Conservation (phyloP, 2,329 filamentous ascomycete genomes). For the Talaromyces sp. region DNA sequence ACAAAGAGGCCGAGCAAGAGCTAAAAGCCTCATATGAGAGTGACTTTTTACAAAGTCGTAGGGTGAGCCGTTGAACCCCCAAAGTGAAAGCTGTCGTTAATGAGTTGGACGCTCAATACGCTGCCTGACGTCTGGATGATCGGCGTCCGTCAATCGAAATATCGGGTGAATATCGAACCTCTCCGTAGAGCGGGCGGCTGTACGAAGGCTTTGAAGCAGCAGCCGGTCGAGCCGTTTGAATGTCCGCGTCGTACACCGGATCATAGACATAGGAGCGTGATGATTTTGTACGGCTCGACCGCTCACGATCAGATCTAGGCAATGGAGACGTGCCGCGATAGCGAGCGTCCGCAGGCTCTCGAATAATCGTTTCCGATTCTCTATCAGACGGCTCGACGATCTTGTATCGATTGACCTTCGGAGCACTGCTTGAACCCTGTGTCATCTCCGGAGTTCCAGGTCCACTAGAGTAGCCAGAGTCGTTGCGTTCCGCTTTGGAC, state of each 20-base stretch:
- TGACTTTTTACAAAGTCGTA: background rate
- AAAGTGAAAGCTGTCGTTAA: conserved; percentile 6
- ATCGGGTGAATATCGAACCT: conserved; percentile 24
- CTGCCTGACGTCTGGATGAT: conserved; percentile 8
- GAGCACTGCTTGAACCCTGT: conserved; percentile 21
- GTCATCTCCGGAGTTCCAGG: conserved; percentile 38
- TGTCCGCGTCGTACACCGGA: conserved; percentile 13
- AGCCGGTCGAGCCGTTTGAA: conserved; percentile 19
- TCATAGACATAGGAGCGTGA: conserved; percentile 24
- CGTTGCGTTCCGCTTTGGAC: conserved; percentile 31
- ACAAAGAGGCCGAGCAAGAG: background rate
- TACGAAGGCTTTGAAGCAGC: conserved; percentile 15
- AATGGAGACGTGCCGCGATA: conserved; percentile 25
- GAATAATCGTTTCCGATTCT: conserved; percentile 12
- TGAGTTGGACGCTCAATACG: background rate
- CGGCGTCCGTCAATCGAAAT: conserved; percentile 20
- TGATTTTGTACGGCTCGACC: conserved; percentile 15
- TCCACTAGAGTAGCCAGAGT: conserved; percentile 40
- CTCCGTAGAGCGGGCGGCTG: conserved; percentile 17
- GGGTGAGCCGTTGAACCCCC: background rate
- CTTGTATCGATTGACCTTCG: conserved; percentile 31
- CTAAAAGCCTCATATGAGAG: background rate
- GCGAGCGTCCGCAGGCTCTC: conserved; percentile 21
- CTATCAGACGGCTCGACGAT: conserved; percentile 23
- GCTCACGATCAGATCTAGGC: conserved; percentile 15